A percentile compares a stretch with the other conserved stretches of the same genome.
Evolutionary conservation across 2,329 filamentous ascomycete species (phyloP).

Genomic region (Tolypocladium tropicale): DNA sequence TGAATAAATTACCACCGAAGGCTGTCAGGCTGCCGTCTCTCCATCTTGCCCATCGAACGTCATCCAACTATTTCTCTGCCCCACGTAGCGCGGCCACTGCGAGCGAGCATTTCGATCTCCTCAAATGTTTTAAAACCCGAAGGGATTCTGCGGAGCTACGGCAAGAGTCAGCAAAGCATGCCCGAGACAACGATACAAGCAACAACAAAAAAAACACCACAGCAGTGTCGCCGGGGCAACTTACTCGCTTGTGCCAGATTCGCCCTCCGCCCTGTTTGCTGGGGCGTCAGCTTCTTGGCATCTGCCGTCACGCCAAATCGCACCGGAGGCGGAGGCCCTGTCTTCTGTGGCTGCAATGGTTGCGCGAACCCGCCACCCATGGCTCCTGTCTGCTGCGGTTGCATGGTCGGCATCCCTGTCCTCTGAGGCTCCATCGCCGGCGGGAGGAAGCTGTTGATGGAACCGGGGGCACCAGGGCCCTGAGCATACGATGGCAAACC

Average conservation of each 20-base stretch:
- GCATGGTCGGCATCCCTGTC: constrained; percentile 39
- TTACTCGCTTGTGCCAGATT: constrained; percentile 94
- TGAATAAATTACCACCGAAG: not conserved
- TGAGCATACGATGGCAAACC: constrained; percentile 32
- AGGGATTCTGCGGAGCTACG: constrained; percentile 42
- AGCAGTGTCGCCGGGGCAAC: constrained; percentile 20
- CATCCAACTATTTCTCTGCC: not conserved
- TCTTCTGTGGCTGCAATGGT: constrained; percentile 35
- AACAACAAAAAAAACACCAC: constrained; percentile 18
- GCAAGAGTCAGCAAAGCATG: constrained; percentile 8
- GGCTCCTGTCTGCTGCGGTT: constrained; percentile 38
- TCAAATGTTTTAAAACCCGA: constrained; percentile 35
- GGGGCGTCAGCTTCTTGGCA: constrained; percentile 68
- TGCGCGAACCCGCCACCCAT: constrained; percentile 43
- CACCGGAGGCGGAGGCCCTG: constrained; percentile 68
- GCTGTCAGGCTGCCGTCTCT: not conserved
- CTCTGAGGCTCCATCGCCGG: constrained; percentile 50
- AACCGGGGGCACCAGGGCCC: constrained; percentile 28
- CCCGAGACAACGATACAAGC: not conserved
- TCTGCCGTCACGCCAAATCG: constrained; percentile 72
- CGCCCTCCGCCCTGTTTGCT: constrained; percentile 80
- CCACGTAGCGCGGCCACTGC: not conserved
- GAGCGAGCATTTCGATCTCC: not conserved
- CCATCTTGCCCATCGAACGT: not conserved
- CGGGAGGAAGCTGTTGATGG: constrained; percentile 48